Conservation (phyloP, 768 basidiomycete species). For the Paxillus involutus region DNA sequence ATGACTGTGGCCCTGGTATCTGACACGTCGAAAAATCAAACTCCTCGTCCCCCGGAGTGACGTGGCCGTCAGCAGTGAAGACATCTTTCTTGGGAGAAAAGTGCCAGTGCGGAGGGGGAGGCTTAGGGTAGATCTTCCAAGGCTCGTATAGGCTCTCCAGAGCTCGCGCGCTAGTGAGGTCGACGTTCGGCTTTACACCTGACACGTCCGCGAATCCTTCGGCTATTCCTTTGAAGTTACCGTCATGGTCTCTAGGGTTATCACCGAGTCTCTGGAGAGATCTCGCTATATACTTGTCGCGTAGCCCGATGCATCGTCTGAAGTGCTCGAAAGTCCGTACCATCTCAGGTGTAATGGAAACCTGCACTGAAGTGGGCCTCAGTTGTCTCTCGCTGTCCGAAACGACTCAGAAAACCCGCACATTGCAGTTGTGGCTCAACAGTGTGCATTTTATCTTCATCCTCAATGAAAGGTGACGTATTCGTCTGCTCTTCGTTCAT, state of each 20-base stretch:
- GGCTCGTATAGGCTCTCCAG: constrained; percentile 41
- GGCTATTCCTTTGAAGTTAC: constrained; percentile 66
- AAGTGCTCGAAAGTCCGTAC: constrained; percentile 66
- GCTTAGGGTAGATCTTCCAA: constrained; percentile 91
- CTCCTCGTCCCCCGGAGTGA: constrained; percentile 36
- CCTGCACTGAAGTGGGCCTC: constrained; percentile 17
- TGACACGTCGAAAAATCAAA: constrained; percentile 73
- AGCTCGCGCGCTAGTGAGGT: constrained; percentile 28
- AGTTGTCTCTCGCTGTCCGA: neutral
- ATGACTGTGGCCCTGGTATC: constrained; percentile 67
- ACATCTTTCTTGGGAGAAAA: constrained; percentile 58
- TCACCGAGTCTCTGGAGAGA: constrained; percentile 93
- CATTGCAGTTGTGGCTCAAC: constrained; percentile 31
- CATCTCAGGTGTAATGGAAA: constrained; percentile 42
- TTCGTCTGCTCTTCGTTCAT: constrained; percentile 12
- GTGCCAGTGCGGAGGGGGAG: constrained; percentile 97
- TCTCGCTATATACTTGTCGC: constrained; percentile 91
- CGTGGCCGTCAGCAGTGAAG: constrained; percentile 39
- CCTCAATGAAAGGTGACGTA: constrained; percentile 27
- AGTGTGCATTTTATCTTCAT: constrained; percentile 36
- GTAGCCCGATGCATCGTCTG: constrained; percentile 81
- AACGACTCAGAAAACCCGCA: constrained; percentile 15
- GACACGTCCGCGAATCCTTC: constrained; percentile 61
- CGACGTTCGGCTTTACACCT: constrained; percentile 65
- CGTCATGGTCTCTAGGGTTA: constrained; percentile 91